Conservation (phyloP, 2,329 filamentous ascomycete species). For the Talaromyces sp. region DNA sequence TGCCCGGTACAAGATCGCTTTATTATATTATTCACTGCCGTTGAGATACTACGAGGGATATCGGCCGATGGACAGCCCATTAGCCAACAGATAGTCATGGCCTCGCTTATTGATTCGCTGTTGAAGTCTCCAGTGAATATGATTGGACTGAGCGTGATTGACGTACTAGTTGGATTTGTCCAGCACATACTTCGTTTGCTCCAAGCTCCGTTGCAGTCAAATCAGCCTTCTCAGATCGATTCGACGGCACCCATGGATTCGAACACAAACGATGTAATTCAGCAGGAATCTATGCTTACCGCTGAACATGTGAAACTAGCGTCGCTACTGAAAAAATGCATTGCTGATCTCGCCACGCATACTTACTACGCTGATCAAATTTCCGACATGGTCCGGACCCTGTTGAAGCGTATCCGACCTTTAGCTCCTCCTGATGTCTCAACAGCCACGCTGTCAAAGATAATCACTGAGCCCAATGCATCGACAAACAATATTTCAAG, state of each 20-base stretch:
- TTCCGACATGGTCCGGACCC: constrained; percentile 83
- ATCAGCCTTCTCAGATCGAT: not conserved
- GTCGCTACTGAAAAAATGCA: constrained; percentile 71
- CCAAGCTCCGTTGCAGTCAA: constrained; percentile 53
- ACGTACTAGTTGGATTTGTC: constrained; percentile 80
- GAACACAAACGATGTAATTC: constrained; percentile 19
- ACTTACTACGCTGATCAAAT: constrained; percentile 97
- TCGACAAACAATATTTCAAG: constrained; percentile 43
- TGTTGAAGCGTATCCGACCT: constrained; percentile 76
- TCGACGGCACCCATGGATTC: constrained; percentile 23
- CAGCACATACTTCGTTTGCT: constrained; percentile 78
- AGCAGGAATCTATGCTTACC: constrained; percentile 24
- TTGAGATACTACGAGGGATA: constrained; percentile 71
- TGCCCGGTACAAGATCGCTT: constrained; percentile 93
- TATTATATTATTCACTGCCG: constrained; percentile 76
- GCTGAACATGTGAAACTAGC: constrained; percentile 58
- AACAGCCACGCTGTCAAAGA: constrained; percentile 45
- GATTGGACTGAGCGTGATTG: constrained; percentile 94
- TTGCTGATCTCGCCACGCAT: constrained; percentile 88
- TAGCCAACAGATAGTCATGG: constrained; percentile 70
- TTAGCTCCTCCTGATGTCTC: constrained; percentile 46
- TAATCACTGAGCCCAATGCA: constrained; percentile 49
- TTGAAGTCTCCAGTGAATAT: constrained; percentile 87
- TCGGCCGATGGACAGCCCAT: constrained; percentile 70
- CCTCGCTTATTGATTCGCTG: constrained; percentile 76